phyloP scores from a whole-genome alignment of 208 protist species.

The Wallacemonas sp. region DNA sequence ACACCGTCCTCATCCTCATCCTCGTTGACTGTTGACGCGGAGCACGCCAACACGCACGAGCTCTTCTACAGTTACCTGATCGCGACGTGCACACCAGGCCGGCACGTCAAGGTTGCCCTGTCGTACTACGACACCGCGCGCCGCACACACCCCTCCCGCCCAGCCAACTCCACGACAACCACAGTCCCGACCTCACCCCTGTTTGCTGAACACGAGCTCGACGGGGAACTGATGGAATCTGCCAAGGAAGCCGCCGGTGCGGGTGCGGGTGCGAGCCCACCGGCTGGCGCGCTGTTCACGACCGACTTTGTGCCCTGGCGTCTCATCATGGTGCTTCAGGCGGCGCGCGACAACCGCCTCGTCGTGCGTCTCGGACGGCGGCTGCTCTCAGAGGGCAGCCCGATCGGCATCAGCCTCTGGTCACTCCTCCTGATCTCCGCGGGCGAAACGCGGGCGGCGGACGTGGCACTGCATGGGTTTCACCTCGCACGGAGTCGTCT shows the following conservation, averaged over 20 bases:
- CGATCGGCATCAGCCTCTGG: conserved; percentile 55
- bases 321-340: conserved; percentile 61
- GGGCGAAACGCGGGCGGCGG: conserved; percentile 48
- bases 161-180: background rate
- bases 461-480: conserved; percentile 62
- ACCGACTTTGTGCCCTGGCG: conserved; percentile 43
- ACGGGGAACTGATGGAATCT: too few relatives aligned
- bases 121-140: conserved; percentile 35
- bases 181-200: too few relatives aligned
- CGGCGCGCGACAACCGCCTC: conserved; percentile 45
- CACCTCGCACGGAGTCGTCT: conserved; percentile 29
- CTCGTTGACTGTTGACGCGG: background rate
- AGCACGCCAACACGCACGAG: conserved; percentile 9
- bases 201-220: too few relatives aligned
- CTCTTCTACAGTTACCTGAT: conserved; percentile 68
- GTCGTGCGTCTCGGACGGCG: conserved; percentile 46
- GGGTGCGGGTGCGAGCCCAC: too few relatives aligned
- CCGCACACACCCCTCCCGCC: background rate
- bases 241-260: too few relatives aligned
- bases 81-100: conserved; percentile 52
- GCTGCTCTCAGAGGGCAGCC: conserved; percentile 32
- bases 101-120: conserved; percentile 47
- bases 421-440: conserved; percentile 71
- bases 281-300: conserved; percentile 8
- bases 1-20: too few relatives aligned